Evolutionary conservation across 2,329 filamentous ascomycete genomes (phyloP), one percentile per base, ranked within the genome.

Genomic region (Truncatella angustata): DNA sequence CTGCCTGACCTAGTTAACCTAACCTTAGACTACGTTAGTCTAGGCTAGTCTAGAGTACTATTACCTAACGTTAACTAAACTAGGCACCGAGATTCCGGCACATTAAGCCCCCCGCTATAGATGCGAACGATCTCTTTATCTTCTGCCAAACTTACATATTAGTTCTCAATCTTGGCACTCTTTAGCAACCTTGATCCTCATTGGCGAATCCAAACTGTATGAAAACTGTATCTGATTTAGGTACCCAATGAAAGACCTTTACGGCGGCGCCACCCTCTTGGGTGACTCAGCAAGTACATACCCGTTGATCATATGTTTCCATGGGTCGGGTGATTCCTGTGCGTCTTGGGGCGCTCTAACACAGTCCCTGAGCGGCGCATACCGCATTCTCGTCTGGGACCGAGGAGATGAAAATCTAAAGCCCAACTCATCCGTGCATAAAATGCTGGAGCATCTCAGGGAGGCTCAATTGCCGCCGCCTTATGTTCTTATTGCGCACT

Each of bases 271-370:
- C n/a, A 28, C 40, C 11, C 16, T 44, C 14, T 14, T 44, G 9
- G 23, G 40, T 24, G 24, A 16, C 21, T 4, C 40, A 14, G n/a
- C 40, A 10, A 46, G 4, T 18, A 5, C 43, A 16, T n/a, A 9
- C 23, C 63, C 64, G 9, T 57, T 66, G 10, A 51, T 64, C 10
- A 63, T 66, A 21, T 66, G 61, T 54, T 66, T 66, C 54, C 64
- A 66, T 54, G 63, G 64, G 37, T 65, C 64, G 1, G 64, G 64
- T 24, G 52, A 51, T n/a, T 57, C 61, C 11, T 64, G 59, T 40
- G 57, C 61, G 12, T 30, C 55, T 7, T 66, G 64, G 64, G 58
- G 61, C 32, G 50, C 47, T 26, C 54, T 66, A 16, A 58, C 57
- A 4, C 42, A 36, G 9, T 53, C 62, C n/a, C 45, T 50, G 5